These are phyloP conservation scores for Cryptococcus wingfieldii DNA, from an alignment of 1,284 basidiomycete genomes.

Conservation along the genomic window DNA sequence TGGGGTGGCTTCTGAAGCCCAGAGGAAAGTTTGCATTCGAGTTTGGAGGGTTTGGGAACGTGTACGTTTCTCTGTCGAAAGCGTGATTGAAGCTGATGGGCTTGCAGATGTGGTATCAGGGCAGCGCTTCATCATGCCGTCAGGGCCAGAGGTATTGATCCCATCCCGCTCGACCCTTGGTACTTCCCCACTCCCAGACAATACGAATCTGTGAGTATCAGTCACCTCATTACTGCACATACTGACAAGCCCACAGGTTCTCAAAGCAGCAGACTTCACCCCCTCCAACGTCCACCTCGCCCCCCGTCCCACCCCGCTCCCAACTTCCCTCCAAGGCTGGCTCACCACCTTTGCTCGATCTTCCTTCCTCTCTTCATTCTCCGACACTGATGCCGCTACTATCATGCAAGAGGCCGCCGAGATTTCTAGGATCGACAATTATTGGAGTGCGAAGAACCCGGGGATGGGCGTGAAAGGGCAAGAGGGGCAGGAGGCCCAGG, in stretches of 20 bases:
- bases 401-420: conserved; percentile 65
- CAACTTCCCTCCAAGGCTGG: conserved; percentile 64
- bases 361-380: conserved; percentile 57
- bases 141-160: conserved; percentile 58
- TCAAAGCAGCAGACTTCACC: conserved; percentile 57
- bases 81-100: neutral
- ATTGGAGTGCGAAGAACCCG: conserved; percentile 40
- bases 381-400: conserved; percentile 56
- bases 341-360: conserved; percentile 62
- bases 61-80: conserved; percentile 16
- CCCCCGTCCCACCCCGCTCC: conserved; percentile 65
- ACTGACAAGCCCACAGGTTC: conserved; percentile 50
- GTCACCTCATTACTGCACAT: neutral
- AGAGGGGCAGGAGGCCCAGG: conserved; percentile 28
- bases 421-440: conserved; percentile 57
- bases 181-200: conserved; percentile 69
- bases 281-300: conserved; percentile 58
- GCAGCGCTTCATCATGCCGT: conserved; percentile 59
- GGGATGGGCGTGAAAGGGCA: conserved; percentile 18
- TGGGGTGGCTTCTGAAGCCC: conserved; percentile 59
- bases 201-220: conserved; percentile 56
- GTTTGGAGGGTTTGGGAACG: conserved; percentile 62
- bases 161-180: conserved; percentile 67
- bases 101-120: conserved; percentile 54
- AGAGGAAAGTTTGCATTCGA: conserved; percentile 69